Conservation (phyloP, 192 early-diverging fungal genomes). For the Entrophospora sp. region DNA sequence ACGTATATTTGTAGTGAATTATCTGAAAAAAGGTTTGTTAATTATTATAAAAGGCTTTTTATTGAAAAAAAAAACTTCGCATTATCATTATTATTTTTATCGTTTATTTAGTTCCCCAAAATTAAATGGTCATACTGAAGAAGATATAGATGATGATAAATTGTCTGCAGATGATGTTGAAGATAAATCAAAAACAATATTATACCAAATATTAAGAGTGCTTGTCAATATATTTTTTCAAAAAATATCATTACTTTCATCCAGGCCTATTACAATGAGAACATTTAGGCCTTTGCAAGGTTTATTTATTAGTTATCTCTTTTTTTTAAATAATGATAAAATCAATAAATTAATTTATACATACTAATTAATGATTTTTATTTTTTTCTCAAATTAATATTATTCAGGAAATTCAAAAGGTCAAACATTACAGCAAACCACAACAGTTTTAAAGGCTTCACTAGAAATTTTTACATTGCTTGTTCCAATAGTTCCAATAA, state of each 20-base stretch:
- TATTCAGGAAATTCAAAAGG: not conserved
- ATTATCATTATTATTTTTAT: not conserved
- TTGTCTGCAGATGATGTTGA: not conserved
- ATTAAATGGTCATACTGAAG: not conserved
- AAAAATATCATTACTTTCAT: constrained; percentile 31
- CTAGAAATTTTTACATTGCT: constrained; percentile 38
- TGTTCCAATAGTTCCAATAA: constrained; percentile 32
- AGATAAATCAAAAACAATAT: constrained; percentile 18
- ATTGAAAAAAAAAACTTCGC: not conserved
- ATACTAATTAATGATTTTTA: too few species aligned
- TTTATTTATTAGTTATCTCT: constrained; percentile 11
- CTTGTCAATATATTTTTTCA: constrained; percentile 37
- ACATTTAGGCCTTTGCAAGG: constrained; percentile 1
- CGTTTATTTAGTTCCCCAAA: not conserved
- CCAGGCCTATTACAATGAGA: constrained; percentile 9
- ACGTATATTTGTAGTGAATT: constrained; percentile 31
- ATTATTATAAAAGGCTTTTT: not conserved
- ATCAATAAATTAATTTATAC: constrained; percentile 10
- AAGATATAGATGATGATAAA: not conserved
- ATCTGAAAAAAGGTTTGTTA: not conserved
- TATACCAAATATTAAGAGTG: constrained; percentile 34
- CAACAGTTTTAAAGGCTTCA: constrained; percentile 26
- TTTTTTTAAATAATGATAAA: not conserved
- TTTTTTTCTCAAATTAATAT: not conserved
- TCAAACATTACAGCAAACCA: constrained; percentile 21